Conservation (phyloP, 352 stramenopile genomes). For the Phytopythium kandeliae region DNA sequence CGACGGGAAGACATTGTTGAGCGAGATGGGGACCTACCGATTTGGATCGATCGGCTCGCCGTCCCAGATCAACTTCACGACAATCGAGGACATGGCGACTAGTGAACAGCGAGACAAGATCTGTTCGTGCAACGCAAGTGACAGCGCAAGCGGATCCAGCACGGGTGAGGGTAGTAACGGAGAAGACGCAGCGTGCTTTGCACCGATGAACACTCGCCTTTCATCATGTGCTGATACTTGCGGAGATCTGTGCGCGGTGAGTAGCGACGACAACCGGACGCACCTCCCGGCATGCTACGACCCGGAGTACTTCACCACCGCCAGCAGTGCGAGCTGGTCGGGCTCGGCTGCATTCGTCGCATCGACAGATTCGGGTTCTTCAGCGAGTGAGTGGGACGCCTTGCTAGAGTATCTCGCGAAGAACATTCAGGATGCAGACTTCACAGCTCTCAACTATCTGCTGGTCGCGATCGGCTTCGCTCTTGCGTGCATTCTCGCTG, state of each 20-base stretch:
- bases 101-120: slow-evolving; percentile 37
- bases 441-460: slow-evolving; percentile 50
- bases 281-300: slow-evolving; percentile 40
- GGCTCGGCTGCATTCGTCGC: not conserved
- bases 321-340: slow-evolving; percentile 4
- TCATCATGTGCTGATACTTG: slow-evolving; percentile 51
- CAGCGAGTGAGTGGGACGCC: slow-evolving; percentile 23
- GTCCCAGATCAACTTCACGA: slow-evolving; percentile 66
- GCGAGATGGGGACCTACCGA: slow-evolving; percentile 60
- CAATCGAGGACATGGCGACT: slow-evolving; percentile 38
- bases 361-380: slow-evolving; percentile 3
- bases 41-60: slow-evolving; percentile 59
- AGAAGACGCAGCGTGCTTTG: slow-evolving; percentile 32
- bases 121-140: slow-evolving; percentile 28
- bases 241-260: slow-evolving; percentile 49
- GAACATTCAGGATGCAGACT: slow-evolving; percentile 28
- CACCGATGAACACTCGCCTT: slow-evolving; percentile 41
- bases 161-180: slow-evolving; percentile 7
- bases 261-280: slow-evolving; percentile 20
- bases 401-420: slow-evolving; percentile 36
- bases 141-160: slow-evolving; percentile 2
- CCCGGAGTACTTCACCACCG: slow-evolving; percentile 8
- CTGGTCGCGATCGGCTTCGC: slow-evolving; percentile 46
- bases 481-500: slow-evolving; percentile 24
- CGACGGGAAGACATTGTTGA: slow-evolving; percentile 40